These are phyloP conservation scores for Lipomyces orientalis DNA, from an alignment of 805 yeast species.

Conservation along the genomic window DNA sequence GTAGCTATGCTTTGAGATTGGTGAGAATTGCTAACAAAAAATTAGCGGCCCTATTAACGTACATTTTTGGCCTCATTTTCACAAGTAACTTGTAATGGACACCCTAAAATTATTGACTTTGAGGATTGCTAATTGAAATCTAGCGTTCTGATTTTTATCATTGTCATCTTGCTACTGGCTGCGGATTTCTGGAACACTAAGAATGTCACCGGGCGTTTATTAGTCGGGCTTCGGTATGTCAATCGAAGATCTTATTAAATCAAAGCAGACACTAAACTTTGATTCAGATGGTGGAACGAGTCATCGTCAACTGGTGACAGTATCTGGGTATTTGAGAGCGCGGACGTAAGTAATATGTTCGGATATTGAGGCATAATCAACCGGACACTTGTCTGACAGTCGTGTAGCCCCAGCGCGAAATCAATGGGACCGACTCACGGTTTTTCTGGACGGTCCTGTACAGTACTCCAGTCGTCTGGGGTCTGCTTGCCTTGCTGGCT, in stretches of 20 bases:
- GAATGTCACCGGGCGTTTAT: constrained; percentile 84
- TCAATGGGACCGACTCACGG: constrained; percentile 90
- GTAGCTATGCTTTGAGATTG: too few species aligned
- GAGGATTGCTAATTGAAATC: background rate
- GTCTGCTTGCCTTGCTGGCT: constrained; percentile 74
- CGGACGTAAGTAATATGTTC: constrained; percentile 54
- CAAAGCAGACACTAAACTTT: background rate
- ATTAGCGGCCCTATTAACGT: constrained; percentile 62
- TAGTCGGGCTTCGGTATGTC: constrained; percentile 70
- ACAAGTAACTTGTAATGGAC: constrained; percentile 58
- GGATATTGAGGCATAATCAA: background rate
- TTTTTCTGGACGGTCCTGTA: constrained; percentile 86
- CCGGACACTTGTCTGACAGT: constrained; percentile 1
- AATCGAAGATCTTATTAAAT: background rate
- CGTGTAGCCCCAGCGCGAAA: constrained; percentile 53
- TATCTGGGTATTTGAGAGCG: constrained; percentile 87
- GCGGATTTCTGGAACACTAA: constrained; percentile 95
- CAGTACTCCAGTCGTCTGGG: constrained; percentile 77
- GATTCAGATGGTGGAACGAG: constrained; percentile 94
- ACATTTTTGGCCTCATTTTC: constrained; percentile 73
- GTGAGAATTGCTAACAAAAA: background rate
- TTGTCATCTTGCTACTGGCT: constrained; percentile 74
- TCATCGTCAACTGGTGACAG: constrained; percentile 66
- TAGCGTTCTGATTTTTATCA: constrained; percentile 74
- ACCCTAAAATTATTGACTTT: background rate